These are phyloP conservation scores for Russula emetica DNA, from an alignment of 768 basidiomycete species.

Conservation along the genomic window DNA sequence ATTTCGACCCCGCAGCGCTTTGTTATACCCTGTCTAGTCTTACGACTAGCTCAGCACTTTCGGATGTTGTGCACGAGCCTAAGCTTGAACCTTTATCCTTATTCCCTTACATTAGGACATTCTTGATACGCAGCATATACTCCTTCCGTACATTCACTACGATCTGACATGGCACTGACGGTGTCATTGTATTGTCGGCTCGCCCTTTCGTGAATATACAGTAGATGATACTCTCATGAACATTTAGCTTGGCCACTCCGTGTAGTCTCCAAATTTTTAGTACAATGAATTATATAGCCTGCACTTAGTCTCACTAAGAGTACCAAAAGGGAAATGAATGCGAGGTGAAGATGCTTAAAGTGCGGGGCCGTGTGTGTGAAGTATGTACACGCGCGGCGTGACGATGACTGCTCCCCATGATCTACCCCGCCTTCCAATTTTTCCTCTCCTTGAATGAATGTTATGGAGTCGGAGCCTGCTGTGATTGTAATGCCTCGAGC, in stretches of 20 bases:
- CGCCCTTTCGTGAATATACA: conserved; percentile 6
- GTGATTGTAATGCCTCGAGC: conserved; percentile 49
- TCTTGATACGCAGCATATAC: conserved; percentile 12
- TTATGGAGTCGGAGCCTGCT: conserved; percentile 11
- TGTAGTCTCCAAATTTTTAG: background rate
- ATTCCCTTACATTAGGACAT: conserved; percentile 3
- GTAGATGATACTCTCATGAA: background rate
- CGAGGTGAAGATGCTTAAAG: conserved; percentile 8
- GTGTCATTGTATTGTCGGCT: conserved; percentile 9
- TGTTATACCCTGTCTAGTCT: conserved; percentile 15
- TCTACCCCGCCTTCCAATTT: background rate
- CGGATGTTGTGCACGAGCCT: conserved; percentile 6
- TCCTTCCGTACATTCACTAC: conserved; percentile 1
- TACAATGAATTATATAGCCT: conserved; percentile 10
- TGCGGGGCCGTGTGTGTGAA: background rate
- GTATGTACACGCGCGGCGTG: conserved; percentile 2
- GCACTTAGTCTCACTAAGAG: background rate
- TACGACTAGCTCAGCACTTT: conserved; percentile 8
- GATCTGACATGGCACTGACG: conserved; percentile 2
- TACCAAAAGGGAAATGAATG: conserved; percentile 4
- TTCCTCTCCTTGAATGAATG: background rate
- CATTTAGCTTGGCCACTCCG: background rate
- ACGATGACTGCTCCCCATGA: conserved; percentile 17
- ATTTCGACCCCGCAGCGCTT: conserved; percentile 5
- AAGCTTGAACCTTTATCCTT: conserved; percentile 17